Percentiles rank a stretch among this genome's conserved stretches.
Conservation (phyloP, 1,284 basidiomycete genomes). For the Hemileia vastatrix region DNA sequence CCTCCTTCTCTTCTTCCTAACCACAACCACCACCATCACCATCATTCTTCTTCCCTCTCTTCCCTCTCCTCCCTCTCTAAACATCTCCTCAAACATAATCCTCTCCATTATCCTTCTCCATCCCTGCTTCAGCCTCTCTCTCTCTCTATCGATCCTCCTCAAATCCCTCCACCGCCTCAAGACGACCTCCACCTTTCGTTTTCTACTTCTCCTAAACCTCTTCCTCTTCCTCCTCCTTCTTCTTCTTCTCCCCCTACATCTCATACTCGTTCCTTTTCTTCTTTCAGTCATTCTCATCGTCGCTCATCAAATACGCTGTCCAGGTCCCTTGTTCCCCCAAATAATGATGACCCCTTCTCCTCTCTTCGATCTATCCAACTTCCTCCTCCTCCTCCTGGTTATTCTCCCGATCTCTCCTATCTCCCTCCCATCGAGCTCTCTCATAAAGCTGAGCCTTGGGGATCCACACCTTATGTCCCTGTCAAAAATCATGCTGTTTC, state of each 20-base stretch:
- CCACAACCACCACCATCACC: not conserved
- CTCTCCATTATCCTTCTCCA: not conserved
- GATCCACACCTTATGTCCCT: constrained; percentile 8
- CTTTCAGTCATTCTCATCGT: too few relatives aligned
- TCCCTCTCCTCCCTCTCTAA: not conserved
- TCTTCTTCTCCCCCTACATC: too few relatives aligned
- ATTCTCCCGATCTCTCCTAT: not conserved
- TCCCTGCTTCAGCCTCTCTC: too few relatives aligned
- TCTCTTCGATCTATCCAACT: not conserved
- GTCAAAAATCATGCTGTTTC: constrained; percentile 13
- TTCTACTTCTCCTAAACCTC: too few relatives aligned
- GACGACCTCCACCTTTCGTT: too few relatives aligned
- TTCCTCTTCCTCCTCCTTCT: too few relatives aligned
- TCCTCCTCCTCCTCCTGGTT: not conserved
- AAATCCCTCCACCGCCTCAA: too few relatives aligned
- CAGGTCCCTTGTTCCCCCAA: too few relatives aligned
- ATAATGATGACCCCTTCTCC: too few relatives aligned
- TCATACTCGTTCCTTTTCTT: too few relatives aligned
- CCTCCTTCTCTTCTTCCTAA: not conserved
- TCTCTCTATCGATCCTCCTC: too few relatives aligned
- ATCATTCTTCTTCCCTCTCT: not conserved
- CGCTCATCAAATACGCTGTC: too few relatives aligned
- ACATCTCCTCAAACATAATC: not conserved
- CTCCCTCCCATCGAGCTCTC: constrained; percentile 2
- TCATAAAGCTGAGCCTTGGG: constrained; percentile 9